Evolutionary conservation across 306 rosid species (phyloP).

Genomic region (Pterocarpus santalinus): DNA sequence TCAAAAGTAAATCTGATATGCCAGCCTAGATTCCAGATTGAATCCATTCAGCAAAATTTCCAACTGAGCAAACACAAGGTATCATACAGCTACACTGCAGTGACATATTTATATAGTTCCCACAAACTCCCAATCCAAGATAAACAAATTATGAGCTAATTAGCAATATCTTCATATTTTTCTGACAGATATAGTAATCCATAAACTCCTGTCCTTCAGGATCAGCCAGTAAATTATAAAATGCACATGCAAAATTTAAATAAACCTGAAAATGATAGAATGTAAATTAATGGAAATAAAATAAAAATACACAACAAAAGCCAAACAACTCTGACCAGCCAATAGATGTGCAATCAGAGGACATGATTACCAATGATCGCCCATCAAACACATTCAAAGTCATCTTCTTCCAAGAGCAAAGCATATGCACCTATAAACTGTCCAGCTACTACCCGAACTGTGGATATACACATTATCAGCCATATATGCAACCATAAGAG

Average conservation of each 20-base stretch:
- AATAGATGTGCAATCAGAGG: background rate
- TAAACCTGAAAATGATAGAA: background rate
- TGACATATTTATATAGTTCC: background rate
- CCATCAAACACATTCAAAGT: background rate
- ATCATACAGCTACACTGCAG: background rate
- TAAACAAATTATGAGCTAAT: background rate
- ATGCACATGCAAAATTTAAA: background rate
- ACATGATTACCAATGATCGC: background rate
- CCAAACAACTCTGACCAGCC: too few species aligned
- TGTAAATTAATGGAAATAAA: background rate
- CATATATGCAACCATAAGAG: background rate
- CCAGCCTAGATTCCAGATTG: slow-evolving; percentile 16
- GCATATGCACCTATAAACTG: background rate
- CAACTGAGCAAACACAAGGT: background rate
- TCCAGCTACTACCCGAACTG: background rate
- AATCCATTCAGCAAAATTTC: background rate
- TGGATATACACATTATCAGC: slow-evolving; percentile 7
- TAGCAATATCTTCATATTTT: background rate
- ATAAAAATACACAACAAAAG: background rate
- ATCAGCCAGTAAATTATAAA: background rate
- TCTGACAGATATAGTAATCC: background rate
- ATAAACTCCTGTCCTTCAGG: background rate
- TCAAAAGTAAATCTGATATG: background rate
- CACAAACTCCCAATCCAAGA: background rate
- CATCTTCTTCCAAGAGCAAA: slow-evolving; percentile 7